These are phyloP conservation scores for Malassezia sp. DNA, from an alignment of 1,284 basidiomycete genomes.

Conservation along the genomic window DNA sequence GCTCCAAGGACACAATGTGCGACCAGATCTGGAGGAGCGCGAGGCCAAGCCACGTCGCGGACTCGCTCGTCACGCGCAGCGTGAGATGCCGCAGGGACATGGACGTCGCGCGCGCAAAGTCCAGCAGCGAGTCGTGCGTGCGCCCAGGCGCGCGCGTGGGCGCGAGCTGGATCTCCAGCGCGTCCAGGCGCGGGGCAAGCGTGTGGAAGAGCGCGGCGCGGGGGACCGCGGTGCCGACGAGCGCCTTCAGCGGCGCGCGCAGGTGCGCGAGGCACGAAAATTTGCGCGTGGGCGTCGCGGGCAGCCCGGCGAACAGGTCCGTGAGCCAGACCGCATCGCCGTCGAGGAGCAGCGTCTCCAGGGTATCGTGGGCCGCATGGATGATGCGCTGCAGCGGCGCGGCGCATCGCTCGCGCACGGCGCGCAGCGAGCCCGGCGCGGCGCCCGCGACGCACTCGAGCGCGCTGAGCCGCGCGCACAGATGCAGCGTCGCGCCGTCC, in stretches of 20 bases:
- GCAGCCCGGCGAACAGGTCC: background rate
- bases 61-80: slow-evolving; percentile 1
- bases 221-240: background rate
- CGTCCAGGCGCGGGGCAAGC: background rate
- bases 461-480: background rate
- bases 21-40: slow-evolving; percentile 1
- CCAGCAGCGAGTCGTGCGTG: slow-evolving; percentile 2
- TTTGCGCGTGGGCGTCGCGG: background rate
- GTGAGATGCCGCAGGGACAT: background rate
- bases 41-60: slow-evolving; percentile 1
- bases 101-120: background rate
- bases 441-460: slow-evolving; percentile 8
- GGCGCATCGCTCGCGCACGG: slow-evolving; percentile 1
- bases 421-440: background rate
- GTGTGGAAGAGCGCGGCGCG: background rate
- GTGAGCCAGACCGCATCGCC: slow-evolving; percentile 9
- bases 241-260: slow-evolving; percentile 5
- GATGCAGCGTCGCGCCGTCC: background rate
- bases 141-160: slow-evolving; percentile 1
- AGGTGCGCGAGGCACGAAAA: slow-evolving; percentile 1
- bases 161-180: background rate
- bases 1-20: background rate
- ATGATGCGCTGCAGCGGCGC: background rate
- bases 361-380: slow-evolving; percentile 1
- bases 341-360: slow-evolving; percentile 1